Base-by-base conservation (phyloP, 768 basidiomycete species). In the Mycena galericulata region DNA sequence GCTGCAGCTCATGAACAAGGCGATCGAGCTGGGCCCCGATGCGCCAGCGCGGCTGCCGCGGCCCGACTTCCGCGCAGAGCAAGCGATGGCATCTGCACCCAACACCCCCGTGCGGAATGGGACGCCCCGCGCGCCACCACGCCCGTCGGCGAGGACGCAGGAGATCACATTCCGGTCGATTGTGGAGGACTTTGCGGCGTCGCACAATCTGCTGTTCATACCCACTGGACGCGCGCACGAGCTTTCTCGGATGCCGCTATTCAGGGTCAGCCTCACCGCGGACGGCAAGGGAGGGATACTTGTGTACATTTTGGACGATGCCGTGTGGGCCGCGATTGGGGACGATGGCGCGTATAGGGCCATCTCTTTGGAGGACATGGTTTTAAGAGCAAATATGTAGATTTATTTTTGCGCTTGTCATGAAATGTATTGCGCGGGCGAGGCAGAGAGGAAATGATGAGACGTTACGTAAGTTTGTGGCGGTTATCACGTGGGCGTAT, bases 141-240 rank as follows among this genome's bases (percentile, higher is more conserved):
- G 80, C 14, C 81, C 79, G 2, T 85, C 90, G 1, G 79, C 88
- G 10, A 86, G 89, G 30, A 81, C 87, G 3, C 87, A 92, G 57
- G 97, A 98, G 76, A 91, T 98, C 72, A 97, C 96, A 2, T 99
- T 99, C 88, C 87, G 92, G 20, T 87, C 93, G 7, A 92, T 99
- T 62, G 97, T 96, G 56, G 98, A 99, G 79, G 97, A 98, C 29
- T 91, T 85, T 74, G 94, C 93, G 3, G 89, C 95, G 2, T 81
- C 89, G 22, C 91, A 95, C 77, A 95, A 99, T 79, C 81, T 99
- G 73, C 78, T 99, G 41, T 95, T 99, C 79, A 84, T 99, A 36
- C 96, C 96, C 7, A 90, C 91, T 14, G 97, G 97, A 2, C 89
- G 89, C 54, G 92, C 90, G 17, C 95, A 99, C 74, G 92, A 92